Evolutionary conservation across 1,284 basidiomycete genomes (phyloP).

Genomic region (Hemileccinum hortonii): DNA sequence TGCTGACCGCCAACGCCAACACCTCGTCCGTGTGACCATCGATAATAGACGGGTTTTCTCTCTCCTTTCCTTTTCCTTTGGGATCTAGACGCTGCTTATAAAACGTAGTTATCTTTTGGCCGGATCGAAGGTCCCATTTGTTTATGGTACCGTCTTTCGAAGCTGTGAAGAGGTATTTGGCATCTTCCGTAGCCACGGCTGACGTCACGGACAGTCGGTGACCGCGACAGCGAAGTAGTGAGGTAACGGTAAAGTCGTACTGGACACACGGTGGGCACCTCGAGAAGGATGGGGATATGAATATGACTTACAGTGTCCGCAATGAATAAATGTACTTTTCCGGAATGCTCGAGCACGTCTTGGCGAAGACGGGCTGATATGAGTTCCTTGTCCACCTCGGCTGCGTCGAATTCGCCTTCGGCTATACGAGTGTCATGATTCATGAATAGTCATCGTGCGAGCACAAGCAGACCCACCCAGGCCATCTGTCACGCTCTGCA

Average conservation of each 20-base stretch:
- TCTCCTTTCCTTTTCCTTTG: slow-evolving; percentile 48
- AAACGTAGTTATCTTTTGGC: slow-evolving; percentile 56
- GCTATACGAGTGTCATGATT: slow-evolving; percentile 38
- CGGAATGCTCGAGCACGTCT: slow-evolving; percentile 83
- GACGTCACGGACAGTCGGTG: slow-evolving; percentile 78
- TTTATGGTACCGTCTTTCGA: slow-evolving; percentile 86
- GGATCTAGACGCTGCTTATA: slow-evolving; percentile 53
- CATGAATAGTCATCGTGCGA: not conserved
- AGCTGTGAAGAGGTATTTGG: slow-evolving; percentile 71
- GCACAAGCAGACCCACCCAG: slow-evolving; percentile 54
- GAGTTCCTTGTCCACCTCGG: slow-evolving; percentile 89
- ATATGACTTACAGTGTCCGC: slow-evolving; percentile 58
- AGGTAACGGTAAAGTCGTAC: slow-evolving; percentile 42
- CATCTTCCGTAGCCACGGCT: slow-evolving; percentile 70
- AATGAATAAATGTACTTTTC: slow-evolving; percentile 81
- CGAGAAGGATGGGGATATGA: not conserved
- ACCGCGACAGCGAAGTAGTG: slow-evolving; percentile 60
- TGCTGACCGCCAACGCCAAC: slow-evolving; percentile 78
- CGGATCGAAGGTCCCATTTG: slow-evolving; percentile 73
- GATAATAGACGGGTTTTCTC: slow-evolving; percentile 40
- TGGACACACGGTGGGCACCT: slow-evolving; percentile 28
- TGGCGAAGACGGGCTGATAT: slow-evolving; percentile 88
- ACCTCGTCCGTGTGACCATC: slow-evolving; percentile 88
- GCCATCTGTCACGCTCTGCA: slow-evolving; percentile 80
- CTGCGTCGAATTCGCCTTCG: slow-evolving; percentile 89